Percentiles rank a stretch among this genome's conserved stretches.
phyloP scores from a whole-genome alignment of 23 red algal genomes.

The Cyanidioschyzon merolae region DNA sequence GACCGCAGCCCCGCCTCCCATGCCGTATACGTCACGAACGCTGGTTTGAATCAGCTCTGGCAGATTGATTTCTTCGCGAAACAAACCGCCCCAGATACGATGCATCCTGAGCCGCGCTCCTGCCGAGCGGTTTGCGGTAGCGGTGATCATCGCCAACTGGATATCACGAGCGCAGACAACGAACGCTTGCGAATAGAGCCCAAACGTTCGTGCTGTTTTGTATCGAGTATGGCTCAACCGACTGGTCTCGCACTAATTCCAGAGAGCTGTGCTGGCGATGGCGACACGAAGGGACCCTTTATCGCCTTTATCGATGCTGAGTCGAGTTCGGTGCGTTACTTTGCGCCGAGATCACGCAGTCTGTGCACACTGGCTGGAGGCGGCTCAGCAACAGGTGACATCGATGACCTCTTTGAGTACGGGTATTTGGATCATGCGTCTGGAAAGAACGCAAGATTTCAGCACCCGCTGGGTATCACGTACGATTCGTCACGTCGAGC shows the following conservation, averaged over 20 bases:
- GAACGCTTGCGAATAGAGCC: neutral
- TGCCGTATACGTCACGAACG: neutral
- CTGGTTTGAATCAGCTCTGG: slow-evolving; percentile 2
- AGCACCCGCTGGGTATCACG: neutral
- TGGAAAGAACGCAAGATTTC: neutral
- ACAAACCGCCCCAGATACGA: neutral
- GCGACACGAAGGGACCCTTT: neutral
- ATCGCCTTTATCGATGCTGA: neutral
- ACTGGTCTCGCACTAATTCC: neutral
- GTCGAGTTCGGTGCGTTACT: slow-evolving; percentile 6
- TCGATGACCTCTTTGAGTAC: slow-evolving; percentile 9
- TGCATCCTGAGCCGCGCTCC: slow-evolving; percentile 9
- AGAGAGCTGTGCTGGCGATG: neutral
- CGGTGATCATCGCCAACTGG: slow-evolving; percentile 4
- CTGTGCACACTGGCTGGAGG: neutral
- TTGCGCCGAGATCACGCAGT: neutral
- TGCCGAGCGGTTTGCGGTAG: slow-evolving; percentile 1
- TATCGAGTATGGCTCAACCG: slow-evolving; percentile 4
- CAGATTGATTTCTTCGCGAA: neutral
- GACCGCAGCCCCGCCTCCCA: neutral
- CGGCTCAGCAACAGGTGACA: neutral
- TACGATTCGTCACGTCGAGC: neutral
- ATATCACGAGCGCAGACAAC: neutral
- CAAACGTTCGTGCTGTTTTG: neutral
- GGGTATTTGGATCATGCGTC: neutral